A percentile compares a stretch with the other conserved stretches of the same genome.
Conservation (phyloP, 2,329 filamentous ascomycete species). For the Apiospora hydei region DNA sequence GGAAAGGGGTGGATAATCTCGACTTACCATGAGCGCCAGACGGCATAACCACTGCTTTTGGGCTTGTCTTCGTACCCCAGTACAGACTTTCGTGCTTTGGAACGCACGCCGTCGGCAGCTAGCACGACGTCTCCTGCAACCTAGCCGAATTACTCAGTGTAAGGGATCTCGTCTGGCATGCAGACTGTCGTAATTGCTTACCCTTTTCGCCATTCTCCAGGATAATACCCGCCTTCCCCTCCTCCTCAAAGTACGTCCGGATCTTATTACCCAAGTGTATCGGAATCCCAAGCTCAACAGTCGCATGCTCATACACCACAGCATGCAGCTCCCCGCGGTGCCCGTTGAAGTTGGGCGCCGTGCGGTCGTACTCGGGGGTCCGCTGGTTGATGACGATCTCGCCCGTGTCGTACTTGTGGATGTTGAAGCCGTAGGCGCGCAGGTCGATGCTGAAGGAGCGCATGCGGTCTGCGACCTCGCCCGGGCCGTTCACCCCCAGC, state of each 20-base stretch:
- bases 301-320: slow-evolving; percentile 64
- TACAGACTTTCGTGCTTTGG: slow-evolving; percentile 58
- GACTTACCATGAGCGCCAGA: slow-evolving; percentile 60
- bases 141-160: slow-evolving; percentile 30
- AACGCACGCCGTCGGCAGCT: slow-evolving; percentile 62
- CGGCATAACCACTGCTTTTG: slow-evolving; percentile 58
- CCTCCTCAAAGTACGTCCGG: slow-evolving; percentile 62
- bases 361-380: slow-evolving; percentile 50
- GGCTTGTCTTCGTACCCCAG: slow-evolving; percentile 59
- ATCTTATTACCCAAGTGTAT: slow-evolving; percentile 62
- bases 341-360: slow-evolving; percentile 65
- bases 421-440: slow-evolving; percentile 62
- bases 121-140: slow-evolving; percentile 59
- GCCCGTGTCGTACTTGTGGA: slow-evolving; percentile 67
- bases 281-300: slow-evolving; percentile 60
- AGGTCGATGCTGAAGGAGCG: slow-evolving; percentile 60
- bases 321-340: slow-evolving; percentile 67
- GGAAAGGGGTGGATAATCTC: slow-evolving; percentile 3
- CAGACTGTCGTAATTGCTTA: slow-evolving; percentile 30
- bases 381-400: slow-evolving; percentile 66
- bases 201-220: slow-evolving; percentile 55
- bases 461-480: slow-evolving; percentile 55
- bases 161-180: slow-evolving; percentile 17
- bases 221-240: slow-evolving; percentile 57
- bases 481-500: slow-evolving; percentile 55